These are phyloP conservation scores for Nemania diffusa DNA, from an alignment of 2,329 filamentous ascomycete species.

Conservation along the genomic window DNA sequence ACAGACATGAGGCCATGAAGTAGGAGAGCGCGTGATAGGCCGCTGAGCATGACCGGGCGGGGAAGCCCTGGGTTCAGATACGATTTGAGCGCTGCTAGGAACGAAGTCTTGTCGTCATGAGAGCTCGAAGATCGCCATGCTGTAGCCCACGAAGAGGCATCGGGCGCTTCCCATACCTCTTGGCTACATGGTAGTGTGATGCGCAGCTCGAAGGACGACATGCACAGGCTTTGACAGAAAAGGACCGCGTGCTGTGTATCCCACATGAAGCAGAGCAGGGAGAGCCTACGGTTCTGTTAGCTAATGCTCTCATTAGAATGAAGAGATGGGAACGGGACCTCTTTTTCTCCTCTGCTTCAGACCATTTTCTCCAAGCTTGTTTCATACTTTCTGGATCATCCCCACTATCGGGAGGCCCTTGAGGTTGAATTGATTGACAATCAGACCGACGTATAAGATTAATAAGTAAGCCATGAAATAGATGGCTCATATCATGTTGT, in stretches of 20 bases:
- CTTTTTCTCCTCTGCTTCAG: constrained; percentile 67
- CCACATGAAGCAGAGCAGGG: constrained; percentile 73
- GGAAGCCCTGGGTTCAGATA: constrained; percentile 61
- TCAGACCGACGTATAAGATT: constrained; percentile 53
- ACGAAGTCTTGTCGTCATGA: constrained; percentile 51
- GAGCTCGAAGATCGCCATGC: constrained; percentile 49
- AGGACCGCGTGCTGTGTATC: constrained; percentile 72
- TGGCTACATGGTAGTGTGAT: constrained; percentile 66
- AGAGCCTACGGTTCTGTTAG: constrained; percentile 49
- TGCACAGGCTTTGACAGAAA: constrained; percentile 73
- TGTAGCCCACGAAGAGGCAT: constrained; percentile 61
- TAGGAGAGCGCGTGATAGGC: constrained; percentile 63
- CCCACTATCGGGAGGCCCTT: constrained; percentile 39
- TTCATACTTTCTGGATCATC: constrained; percentile 55
- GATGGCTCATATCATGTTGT: constrained; percentile 71
- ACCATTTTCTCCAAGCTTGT: constrained; percentile 62
- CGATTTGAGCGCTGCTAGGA: constrained; percentile 64
- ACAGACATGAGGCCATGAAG: constrained; percentile 72
- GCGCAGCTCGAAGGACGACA: constrained; percentile 72
- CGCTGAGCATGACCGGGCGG: constrained; percentile 56
- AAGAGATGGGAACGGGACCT: constrained; percentile 49
- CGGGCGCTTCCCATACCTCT: constrained; percentile 66
- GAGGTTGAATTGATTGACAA: constrained; percentile 50
- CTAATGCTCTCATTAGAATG: background rate
- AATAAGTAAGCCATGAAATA: constrained; percentile 57